A percentile compares a stretch with the other conserved stretches of the same genome.
Conservation (phyloP, 1,284 basidiomycete genomes). For the Fomitopsis betulina region DNA sequence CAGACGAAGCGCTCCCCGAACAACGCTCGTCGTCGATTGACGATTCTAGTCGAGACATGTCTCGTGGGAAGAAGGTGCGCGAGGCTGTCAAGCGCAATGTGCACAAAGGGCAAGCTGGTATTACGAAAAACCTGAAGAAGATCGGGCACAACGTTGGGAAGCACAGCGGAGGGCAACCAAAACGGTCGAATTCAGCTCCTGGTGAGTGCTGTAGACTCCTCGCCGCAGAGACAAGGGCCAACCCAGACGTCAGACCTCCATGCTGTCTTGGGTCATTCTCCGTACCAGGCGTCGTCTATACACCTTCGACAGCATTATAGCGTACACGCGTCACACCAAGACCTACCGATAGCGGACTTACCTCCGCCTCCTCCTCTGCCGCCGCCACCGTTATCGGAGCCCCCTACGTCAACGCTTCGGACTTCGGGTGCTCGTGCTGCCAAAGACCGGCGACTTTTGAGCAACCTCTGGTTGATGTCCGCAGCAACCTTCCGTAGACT, state of each 20-base stretch:
- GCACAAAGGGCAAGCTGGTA: constrained; percentile 65
- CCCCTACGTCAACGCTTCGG: constrained; percentile 33
- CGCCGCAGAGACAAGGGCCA: too few relatives aligned
- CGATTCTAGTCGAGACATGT: constrained; percentile 19
- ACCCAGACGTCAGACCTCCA: constrained; percentile 49
- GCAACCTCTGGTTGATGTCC: constrained; percentile 89
- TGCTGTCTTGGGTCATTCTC: constrained; percentile 50
- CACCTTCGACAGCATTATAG: constrained; percentile 69
- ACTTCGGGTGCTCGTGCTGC: constrained; percentile 44
- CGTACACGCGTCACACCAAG: constrained; percentile 33
- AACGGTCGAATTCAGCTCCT: constrained; percentile 59
- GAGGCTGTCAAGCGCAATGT: constrained; percentile 70
- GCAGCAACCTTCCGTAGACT: constrained; percentile 91
- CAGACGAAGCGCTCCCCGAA: constrained; percentile 13
- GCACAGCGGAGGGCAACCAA: constrained; percentile 42
- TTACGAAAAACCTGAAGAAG: constrained; percentile 71
- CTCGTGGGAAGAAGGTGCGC: constrained; percentile 60
- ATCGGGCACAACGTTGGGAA: constrained; percentile 65
- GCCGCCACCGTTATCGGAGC: constrained; percentile 30
- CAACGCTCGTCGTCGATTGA: constrained; percentile 23
- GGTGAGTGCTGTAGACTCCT: constrained; percentile 34
- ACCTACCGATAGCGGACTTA: constrained; percentile 26
- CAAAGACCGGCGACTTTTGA: constrained; percentile 72
- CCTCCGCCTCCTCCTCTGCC: constrained; percentile 35
- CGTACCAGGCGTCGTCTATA: constrained; percentile 84